phyloP scores from a whole-genome alignment of 108 stramenopile genomes.

The Schizochytrium sp. region DNA sequence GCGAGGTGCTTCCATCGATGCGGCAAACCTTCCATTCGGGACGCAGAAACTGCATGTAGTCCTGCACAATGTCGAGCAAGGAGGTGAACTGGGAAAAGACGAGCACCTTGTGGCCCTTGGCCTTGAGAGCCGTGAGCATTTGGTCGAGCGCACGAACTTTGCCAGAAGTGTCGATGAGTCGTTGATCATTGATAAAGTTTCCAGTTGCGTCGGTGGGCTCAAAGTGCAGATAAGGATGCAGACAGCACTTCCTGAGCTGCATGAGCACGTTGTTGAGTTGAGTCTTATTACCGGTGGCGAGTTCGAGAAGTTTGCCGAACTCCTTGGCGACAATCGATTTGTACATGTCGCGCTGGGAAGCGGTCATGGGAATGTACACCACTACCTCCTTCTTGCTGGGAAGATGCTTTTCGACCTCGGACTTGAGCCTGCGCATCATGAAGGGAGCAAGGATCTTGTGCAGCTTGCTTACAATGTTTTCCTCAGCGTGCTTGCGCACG shows the following conservation, averaged over 20 bases:
- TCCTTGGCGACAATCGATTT: conserved; percentile 47
- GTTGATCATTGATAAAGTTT: conserved; percentile 47
- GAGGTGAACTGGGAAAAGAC: conserved; percentile 94
- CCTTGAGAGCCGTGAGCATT: conserved; percentile 77
- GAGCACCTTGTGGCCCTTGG: conserved; percentile 80
- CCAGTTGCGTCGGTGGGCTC: conserved; percentile 72
- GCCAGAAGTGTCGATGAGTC: conserved; percentile 70
- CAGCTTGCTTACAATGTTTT: conserved; percentile 78
- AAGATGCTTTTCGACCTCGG: conserved; percentile 70
- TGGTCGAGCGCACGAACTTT: conserved; percentile 81
- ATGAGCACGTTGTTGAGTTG: conserved; percentile 74
- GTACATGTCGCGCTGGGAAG: conserved; percentile 76
- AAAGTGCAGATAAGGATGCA: conserved; percentile 75
- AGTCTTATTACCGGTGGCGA: conserved; percentile 22
- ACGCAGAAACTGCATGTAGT: conserved; percentile 63
- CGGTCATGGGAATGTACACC: conserved; percentile 66
- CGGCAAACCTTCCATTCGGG: conserved; percentile 53
- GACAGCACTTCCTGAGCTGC: conserved; percentile 84
- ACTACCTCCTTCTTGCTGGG: conserved; percentile 82
- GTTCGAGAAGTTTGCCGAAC: not conserved
- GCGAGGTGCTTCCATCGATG: conserved; percentile 78
- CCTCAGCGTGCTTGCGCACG: conserved; percentile 60
- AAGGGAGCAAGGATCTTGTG: conserved; percentile 81
- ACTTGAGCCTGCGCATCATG: conserved; percentile 82
- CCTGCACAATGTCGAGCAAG: conserved; percentile 79